A percentile compares a stretch with the other conserved stretches of the same genome.
Conservation (phyloP, 2,329 filamentous ascomycete species). For the Botrytis squamosa region DNA sequence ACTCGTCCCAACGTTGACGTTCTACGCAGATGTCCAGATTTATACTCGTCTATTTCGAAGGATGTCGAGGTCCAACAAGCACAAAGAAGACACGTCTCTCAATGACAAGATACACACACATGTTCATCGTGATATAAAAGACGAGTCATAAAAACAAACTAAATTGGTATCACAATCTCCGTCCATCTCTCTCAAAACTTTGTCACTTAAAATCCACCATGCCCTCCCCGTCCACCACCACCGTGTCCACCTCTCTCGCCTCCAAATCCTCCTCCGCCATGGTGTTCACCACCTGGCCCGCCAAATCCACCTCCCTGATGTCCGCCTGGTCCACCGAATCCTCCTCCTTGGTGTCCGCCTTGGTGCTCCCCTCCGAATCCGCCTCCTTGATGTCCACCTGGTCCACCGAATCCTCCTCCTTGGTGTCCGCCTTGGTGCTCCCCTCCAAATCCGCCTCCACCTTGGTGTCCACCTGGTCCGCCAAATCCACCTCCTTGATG, state of each 20-base stretch:
- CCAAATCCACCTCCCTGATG: not conserved
- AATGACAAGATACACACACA: not conserved
- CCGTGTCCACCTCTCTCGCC: not conserved
- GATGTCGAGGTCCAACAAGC: not conserved
- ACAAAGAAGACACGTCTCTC: not conserved
- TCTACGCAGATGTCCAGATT: not conserved
- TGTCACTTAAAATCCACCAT: not conserved
- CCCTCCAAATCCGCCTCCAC: not conserved
- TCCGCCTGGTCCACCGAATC: not conserved
- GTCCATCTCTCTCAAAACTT: not conserved
- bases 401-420: not conserved
- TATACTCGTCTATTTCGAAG: not conserved
- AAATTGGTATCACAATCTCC: conserved; percentile 5
- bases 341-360: not conserved
- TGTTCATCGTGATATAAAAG: not conserved
- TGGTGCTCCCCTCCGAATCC: not conserved
- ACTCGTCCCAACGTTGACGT: not conserved
- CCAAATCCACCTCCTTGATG: not conserved
- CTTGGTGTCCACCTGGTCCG: not conserved
- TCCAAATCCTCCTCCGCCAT: not conserved
- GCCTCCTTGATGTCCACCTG: not conserved
- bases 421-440: not conserved
- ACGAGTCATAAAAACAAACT: not conserved
- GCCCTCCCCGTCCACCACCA: not conserved
- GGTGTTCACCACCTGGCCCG: not conserved